Evolutionary conservation across 1,284 basidiomycete species (phyloP).

Genomic region (Apiotrichum veenhuisii): DNA sequence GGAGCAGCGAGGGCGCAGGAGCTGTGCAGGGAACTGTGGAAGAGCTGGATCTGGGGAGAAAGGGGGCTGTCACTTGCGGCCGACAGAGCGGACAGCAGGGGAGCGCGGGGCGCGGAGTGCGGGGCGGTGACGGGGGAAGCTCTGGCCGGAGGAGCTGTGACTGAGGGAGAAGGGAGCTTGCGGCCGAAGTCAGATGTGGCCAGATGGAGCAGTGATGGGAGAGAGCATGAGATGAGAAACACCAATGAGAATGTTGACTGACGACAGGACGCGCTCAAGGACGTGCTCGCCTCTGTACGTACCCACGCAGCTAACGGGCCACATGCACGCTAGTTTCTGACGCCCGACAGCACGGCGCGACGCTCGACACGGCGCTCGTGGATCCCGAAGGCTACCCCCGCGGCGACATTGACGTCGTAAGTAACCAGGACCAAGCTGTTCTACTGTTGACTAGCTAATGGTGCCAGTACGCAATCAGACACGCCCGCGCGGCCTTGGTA

Average conservation of each 20-base stretch:
- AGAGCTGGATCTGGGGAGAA: too few species aligned
- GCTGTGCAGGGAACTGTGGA: too few species aligned
- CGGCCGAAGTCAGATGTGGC: too few species aligned
- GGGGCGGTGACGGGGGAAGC: too few species aligned
- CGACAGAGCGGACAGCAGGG: too few species aligned
- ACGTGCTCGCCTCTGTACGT: constrained; percentile 33
- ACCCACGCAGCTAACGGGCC: too few species aligned
- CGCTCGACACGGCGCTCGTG: constrained; percentile 60
- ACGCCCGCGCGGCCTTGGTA: constrained; percentile 53
- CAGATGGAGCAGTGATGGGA: neutral
- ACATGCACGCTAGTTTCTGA: neutral
- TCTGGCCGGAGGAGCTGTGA: too few species aligned
- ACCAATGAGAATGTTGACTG: constrained; percentile 1
- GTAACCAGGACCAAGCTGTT: neutral
- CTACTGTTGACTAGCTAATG: neutral
- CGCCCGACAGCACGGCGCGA: constrained; percentile 33
- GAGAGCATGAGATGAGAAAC: neutral
- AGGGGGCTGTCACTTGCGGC: too few species aligned
- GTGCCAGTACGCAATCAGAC: constrained; percentile 69
- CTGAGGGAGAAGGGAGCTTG: too few species aligned
- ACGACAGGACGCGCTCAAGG: constrained; percentile 33
- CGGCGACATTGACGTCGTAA: constrained; percentile 61
- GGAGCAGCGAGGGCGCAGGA: too few species aligned
- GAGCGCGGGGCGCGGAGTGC: too few species aligned
- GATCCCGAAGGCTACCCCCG: constrained; percentile 82